phyloP scores from a whole-genome alignment of 257 asterid genomes.

The Anisodus tanguticus region DNA sequence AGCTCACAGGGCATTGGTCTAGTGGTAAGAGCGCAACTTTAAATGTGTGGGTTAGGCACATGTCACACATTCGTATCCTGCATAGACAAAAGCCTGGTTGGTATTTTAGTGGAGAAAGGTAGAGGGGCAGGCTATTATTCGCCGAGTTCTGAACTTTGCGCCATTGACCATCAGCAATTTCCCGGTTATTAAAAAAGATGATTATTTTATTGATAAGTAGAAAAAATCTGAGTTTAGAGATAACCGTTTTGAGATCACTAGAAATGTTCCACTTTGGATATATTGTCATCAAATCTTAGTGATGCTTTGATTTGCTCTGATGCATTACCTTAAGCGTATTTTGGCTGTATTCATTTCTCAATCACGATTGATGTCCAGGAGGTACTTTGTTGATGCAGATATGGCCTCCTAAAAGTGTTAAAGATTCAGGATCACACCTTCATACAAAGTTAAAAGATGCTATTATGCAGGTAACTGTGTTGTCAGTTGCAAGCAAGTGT shows the following conservation, averaged over 20 bases:
- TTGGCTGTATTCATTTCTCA: slow-evolving; percentile 6
- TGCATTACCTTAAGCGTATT: background rate
- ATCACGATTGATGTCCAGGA: slow-evolving; percentile 12
- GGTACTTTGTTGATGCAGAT: slow-evolving; percentile 58
- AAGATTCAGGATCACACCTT: slow-evolving; percentile 85
- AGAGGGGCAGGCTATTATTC: background rate
- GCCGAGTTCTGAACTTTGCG: background rate
- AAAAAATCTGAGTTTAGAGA: background rate
- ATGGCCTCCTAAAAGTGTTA: slow-evolving; percentile 97
- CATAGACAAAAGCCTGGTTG: background rate
- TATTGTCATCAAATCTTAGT: background rate
- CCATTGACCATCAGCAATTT: background rate
- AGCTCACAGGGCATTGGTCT: background rate
- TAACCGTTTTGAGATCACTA: background rate
- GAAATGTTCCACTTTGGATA: background rate
- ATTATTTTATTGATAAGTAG: background rate
- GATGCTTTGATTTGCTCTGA: background rate
- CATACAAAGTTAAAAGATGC: slow-evolving; percentile 90
- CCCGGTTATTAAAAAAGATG: background rate
- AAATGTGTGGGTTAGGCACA: background rate
- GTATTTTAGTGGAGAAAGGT: background rate
- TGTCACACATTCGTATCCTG: background rate
- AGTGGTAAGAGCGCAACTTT: background rate
- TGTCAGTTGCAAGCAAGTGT: background rate
- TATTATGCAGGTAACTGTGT: slow-evolving; percentile 67